A percentile compares a stretch with the other conserved stretches of the same genome.
Evolutionary conservation across 768 basidiomycete genomes (phyloP).

Genomic region (Rossbeevera mucosa): DNA sequence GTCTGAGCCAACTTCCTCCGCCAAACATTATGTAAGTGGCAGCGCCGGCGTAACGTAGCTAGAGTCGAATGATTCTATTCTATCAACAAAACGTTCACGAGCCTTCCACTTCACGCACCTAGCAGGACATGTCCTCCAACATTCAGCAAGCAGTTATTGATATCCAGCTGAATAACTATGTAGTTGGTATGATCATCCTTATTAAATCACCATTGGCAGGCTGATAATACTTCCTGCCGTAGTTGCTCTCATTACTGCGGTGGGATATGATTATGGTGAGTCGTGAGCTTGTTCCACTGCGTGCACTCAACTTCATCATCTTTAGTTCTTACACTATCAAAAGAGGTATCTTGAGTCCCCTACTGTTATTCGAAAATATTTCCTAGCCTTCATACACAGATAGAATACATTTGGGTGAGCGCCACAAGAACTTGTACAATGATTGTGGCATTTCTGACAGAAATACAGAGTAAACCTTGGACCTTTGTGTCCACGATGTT

Average conservation of each 20-base stretch:
- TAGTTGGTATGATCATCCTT: background rate
- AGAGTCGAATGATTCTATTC: too few species aligned
- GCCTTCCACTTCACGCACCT: background rate
- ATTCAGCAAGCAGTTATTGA: background rate
- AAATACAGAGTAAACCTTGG: background rate
- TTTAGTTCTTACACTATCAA: background rate
- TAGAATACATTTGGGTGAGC: background rate
- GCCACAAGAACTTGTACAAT: background rate
- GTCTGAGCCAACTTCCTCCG: too few species aligned
- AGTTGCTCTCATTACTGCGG: background rate
- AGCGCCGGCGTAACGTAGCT: too few species aligned
- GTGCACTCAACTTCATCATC: background rate
- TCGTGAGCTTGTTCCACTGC: background rate
- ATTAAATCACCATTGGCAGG: background rate
- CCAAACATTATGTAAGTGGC: too few species aligned
- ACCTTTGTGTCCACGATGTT: background rate
- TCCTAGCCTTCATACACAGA: too few species aligned
- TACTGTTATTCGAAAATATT: background rate
- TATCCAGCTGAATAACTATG: background rate
- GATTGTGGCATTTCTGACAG: background rate
- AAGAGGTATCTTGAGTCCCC: background rate
- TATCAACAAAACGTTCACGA: too few species aligned
- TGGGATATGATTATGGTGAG: background rate
- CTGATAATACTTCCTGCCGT: background rate
- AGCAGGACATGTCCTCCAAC: background rate